A percentile compares a stretch with the other conserved stretches of the same genome.
Conservation (phyloP, 495 filamentous ascomycete genomes). For the Daldinia loculata region DNA sequence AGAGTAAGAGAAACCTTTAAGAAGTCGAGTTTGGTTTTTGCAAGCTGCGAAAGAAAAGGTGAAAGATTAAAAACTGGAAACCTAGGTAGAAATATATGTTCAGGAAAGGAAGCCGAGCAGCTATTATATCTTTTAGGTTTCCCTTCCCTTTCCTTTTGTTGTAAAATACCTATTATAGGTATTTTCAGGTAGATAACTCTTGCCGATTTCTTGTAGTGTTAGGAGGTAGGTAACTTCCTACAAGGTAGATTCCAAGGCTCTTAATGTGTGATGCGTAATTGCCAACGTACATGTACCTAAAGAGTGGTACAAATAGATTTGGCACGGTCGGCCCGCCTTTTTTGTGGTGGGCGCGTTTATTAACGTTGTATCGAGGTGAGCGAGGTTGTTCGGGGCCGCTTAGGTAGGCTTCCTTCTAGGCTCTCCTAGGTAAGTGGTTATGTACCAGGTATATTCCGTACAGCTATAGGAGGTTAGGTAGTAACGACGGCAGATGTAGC, state of each 20-base stretch:
- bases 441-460: not conserved
- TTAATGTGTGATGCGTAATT: conserved; percentile 2
- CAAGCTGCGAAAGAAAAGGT: not conserved
- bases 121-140: conserved; percentile 1
- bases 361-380: conserved; percentile 32
- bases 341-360: conserved; percentile 34
- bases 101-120: conserved; percentile 14
- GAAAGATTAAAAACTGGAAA: not conserved
- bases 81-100: not conserved
- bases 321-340: conserved; percentile 30
- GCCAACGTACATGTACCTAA: conserved; percentile 1
- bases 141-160: not conserved
- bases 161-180: not conserved
- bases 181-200: not conserved
- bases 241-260: conserved; percentile 7
- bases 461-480: not conserved
- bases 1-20: not conserved
- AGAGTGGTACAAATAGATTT: conserved; percentile 16
- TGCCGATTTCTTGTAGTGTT: not conserved
- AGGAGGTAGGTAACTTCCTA: not conserved
- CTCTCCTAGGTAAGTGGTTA: conserved; percentile 29
- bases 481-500: conserved; percentile 32
- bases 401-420: conserved; percentile 36
- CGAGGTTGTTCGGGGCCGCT: conserved; percentile 9
- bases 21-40: not conserved